Base-by-base conservation (phyloP, 176 grass and related monocot species). In the Oropetium thomaeum region DNA sequence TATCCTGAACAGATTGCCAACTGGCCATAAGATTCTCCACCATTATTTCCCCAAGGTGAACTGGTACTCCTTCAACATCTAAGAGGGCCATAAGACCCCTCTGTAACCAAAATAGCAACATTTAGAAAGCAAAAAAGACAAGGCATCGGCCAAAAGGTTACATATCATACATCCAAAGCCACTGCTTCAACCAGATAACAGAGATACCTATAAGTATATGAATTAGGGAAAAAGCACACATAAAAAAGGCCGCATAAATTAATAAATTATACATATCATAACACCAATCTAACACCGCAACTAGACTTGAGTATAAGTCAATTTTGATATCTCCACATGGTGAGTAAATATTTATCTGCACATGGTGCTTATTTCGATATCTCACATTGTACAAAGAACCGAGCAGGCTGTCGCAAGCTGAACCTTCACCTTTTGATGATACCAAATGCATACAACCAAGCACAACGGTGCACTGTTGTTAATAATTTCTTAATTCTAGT, bases 71-170 rank as follows among this genome's bases (percentile, higher is more conserved):
- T 93, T 98, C 95, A 48, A 98, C 91, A 82, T 98, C 95, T 76
- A 98, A 86, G 75, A 98, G 90, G 65, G 95, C 95, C 91, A 98
- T 98, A 44, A 98, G 73, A 58, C 95, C 86, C 86, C 95, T 98
- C 95, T 98, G 87, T 73, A 86, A 89, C 43, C 31, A 89, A 93
- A 83, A 31, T 61, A 25, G 29, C 17, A 51, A 52, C 28, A 66
- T 47, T 63, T 10, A 80, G 54, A 77, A 33, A 42, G 54, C 42
- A 57, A 67, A 82, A 73, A 34, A 48, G 17, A 15, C 61, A 73
- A 49, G 35, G 7, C 37, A 61, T 57, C 22, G 20, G 16, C 71
- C 10, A 51, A 4, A 58, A 29, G n/a, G 40, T 71, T 37, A 19
- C 11, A 57, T 52, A 45, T 27, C 51, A 82, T 55, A 62, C 5